Conservation (phyloP, 768 basidiomycete species). For the Coprinopsis cinerea region DNA sequence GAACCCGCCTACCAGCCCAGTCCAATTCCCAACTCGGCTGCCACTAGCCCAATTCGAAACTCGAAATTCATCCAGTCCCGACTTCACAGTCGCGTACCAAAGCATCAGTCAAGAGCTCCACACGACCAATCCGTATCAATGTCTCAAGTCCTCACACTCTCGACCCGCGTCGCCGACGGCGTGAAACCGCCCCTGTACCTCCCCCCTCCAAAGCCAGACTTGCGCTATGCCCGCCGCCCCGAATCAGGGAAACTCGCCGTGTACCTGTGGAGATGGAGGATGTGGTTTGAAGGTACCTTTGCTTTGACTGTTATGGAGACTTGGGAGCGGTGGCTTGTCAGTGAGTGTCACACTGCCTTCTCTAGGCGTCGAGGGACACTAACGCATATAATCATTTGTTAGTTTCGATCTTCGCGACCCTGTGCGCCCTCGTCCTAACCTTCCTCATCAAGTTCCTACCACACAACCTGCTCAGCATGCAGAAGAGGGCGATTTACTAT, state of each 20-base stretch:
- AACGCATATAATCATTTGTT: not conserved
- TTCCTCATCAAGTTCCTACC: conserved; percentile 56
- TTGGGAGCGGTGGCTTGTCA: conserved; percentile 59
- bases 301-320: conserved; percentile 56
- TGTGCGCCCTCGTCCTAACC: conserved; percentile 41
- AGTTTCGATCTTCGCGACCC: conserved; percentile 36
- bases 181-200: conserved; percentile 2
- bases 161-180: too few species aligned
- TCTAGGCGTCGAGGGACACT: not conserved
- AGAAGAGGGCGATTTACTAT: conserved; percentile 54
- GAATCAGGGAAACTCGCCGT: conserved; percentile 12
- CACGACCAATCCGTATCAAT: too few species aligned
- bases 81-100: too few species aligned
- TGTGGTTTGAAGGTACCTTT: conserved; percentile 56
- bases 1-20: too few species aligned
- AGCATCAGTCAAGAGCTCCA: too few species aligned
- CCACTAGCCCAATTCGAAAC: too few species aligned
- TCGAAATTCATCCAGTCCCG: too few species aligned
- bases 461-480: conserved; percentile 46
- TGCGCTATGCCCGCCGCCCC: conserved; percentile 1
- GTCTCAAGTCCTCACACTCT: too few species aligned
- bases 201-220: conserved; percentile 18
- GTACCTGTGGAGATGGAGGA: conserved; percentile 44
- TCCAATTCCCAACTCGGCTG: too few species aligned
- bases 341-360: not conserved